Conservation (phyloP, 208 protist genomes). For the Angomonas ambiguus region DNA sequence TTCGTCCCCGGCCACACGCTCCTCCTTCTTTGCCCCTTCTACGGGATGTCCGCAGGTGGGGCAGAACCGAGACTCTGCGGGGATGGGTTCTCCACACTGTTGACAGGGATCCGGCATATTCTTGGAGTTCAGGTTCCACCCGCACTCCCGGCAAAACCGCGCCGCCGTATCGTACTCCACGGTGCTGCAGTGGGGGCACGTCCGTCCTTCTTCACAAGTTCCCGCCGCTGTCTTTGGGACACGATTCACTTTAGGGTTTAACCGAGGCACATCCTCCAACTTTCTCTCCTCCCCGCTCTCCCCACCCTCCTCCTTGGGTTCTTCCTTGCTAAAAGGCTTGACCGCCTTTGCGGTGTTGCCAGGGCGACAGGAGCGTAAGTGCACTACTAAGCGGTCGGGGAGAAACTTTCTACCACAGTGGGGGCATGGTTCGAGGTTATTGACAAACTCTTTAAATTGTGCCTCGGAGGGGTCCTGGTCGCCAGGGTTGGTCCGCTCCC, state of each 20-base stretch:
- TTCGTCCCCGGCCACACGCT: conserved; percentile 35
- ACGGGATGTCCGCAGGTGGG: conserved; percentile 72
- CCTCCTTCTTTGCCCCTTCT: conserved; percentile 30
- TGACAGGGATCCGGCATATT: conserved; percentile 39
- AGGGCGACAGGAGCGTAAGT: conserved; percentile 85
- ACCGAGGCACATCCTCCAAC: conserved; percentile 8
- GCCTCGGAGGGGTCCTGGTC: conserved; percentile 71
- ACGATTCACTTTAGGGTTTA: conserved; percentile 12
- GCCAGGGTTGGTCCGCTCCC: conserved; percentile 9
- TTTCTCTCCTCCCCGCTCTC: background rate
- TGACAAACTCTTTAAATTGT: conserved; percentile 86
- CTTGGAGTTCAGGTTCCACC: conserved; percentile 35
- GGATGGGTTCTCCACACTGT: conserved; percentile 62
- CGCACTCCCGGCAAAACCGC: conserved; percentile 85
- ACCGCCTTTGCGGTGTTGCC: conserved; percentile 47
- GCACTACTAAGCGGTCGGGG: conserved; percentile 84
- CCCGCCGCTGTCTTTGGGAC: conserved; percentile 24
- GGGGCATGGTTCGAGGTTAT: conserved; percentile 83
- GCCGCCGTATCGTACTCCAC: conserved; percentile 76
- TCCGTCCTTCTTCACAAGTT: conserved; percentile 28
- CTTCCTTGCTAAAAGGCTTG: background rate
- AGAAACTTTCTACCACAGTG: conserved; percentile 89
- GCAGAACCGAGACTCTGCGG: conserved; percentile 77
- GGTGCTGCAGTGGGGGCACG: conserved; percentile 50
- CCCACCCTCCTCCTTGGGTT: background rate